Evolutionary conservation across 768 basidiomycete genomes (phyloP).

Genomic region (Clathrus columnatus): DNA sequence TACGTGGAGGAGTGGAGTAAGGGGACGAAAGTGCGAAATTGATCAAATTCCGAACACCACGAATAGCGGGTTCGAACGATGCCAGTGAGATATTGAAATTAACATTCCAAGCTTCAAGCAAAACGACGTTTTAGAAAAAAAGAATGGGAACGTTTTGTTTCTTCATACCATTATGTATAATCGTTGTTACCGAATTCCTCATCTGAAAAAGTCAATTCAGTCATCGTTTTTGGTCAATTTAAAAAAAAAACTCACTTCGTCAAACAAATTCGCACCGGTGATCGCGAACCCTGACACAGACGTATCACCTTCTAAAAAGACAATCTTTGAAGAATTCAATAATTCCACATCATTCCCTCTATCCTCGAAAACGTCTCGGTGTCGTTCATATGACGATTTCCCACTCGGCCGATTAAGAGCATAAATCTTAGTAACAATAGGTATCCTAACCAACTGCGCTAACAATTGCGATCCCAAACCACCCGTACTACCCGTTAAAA

Average conservation of each 20-base stretch:
- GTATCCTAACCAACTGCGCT: conserved; percentile 2
- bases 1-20: conserved; percentile 2
- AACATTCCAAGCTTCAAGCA: conserved; percentile 28
- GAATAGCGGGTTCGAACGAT: conserved; percentile 23
- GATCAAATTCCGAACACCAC: conserved; percentile 24
- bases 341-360: conserved; percentile 15
- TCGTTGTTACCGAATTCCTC: conserved; percentile 2
- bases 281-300: conserved; percentile 1
- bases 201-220: conserved; percentile 6
- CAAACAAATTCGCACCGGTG: not conserved
- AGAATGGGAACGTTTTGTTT: not conserved
- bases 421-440: conserved; percentile 2
- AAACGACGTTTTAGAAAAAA: not conserved
- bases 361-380: conserved; percentile 11
- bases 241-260: conserved; percentile 4
- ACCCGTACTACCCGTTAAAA: conserved; percentile 14
- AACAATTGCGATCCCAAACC: conserved; percentile 11
- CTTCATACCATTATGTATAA: conserved; percentile 10
- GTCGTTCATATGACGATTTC: conserved; percentile 12
- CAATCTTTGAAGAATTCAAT: conserved; percentile 14
- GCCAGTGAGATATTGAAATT: conserved; percentile 29
- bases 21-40: conserved; percentile 22
- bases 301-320: conserved; percentile 17
- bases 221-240: not conserved
- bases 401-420: conserved; percentile 9